Base-by-base conservation (phyloP, 2,329 filamentous ascomycete genomes). In the Pseudopithomyces maydicus region DNA sequence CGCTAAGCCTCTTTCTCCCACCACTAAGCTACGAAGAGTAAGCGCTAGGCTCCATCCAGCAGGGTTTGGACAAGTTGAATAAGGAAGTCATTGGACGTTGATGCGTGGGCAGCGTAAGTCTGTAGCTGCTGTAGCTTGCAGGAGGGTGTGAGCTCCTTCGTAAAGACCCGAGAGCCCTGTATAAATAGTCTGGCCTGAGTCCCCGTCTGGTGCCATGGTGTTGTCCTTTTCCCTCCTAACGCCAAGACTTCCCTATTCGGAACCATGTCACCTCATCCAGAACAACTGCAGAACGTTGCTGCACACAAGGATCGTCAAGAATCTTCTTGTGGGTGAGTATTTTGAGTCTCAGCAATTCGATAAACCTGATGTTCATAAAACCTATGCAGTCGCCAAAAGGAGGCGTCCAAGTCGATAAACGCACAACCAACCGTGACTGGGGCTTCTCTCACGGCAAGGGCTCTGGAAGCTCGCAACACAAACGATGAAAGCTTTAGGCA, bases 1-100 rank as follows among this genome's bases (percentile, higher is more conserved):
- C 35, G 35, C 35, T 36, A 36, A 36, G 35, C 35, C 35, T n/a
- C 35, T 41, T 41, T 10, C 8, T 12, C 11, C 38, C 11, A 17
- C 19, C 41, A 26, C 41, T 23, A 54, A 42, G 4, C 43, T n/a
- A 3, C 15, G 14, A 26, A 22, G 3, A 12, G 36, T 52, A 52
- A 47, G 54, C 54, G 42, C 54, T 56, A 56, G 47, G 20, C 54
- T 35, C 17, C 42, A 29, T 56, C 12, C 12, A 33, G 48, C 12
- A 32, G 42, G 32, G 22, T 32, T 17, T 20, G 17, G 5, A n/a
- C n/a, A 11, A n/a, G 12, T 8, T 10, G 11, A 12, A 41, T 35
- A 2, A 17, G 15, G 33, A 19, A 39, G 23, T 26, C 33, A 56
- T 52, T 56, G 54, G 47, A 35, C 20, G 23, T 35, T 38, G 45